Evolutionary conservation across 225 moss, liverwort and hornwort species (phyloP), one percentile per base, ranked within the genome.

Genomic region (Bryum argenteum): DNA sequence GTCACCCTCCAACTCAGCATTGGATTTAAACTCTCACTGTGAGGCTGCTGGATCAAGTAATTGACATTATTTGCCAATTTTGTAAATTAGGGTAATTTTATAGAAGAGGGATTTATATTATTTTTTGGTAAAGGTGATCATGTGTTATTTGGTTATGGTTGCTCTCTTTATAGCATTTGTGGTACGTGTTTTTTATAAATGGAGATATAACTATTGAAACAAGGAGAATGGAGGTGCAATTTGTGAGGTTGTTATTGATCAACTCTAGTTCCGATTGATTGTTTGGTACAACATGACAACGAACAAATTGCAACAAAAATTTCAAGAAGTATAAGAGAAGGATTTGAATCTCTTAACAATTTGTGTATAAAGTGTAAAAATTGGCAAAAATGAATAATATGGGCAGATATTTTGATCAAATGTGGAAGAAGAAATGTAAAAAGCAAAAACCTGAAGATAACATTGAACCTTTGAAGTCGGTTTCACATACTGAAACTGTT

Each of bases 371-470:
- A 26, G 11, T 0, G 11, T 16, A 3, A 0, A 0, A 20, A 33
- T 57, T 41, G 6, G 24, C 21, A 1, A 4, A 66, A 56, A 70
- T 74, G 68, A 75, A 75, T 21, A 75, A 75, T 0, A 61, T 68
- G 66, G 66, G 18, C 1, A 78, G 52, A 0, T 71, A 67, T 42
- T 71, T 78, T 8, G 67, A 75, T 61, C 62, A 37, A 71, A 44
- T 78, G 61, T 71, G 58, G 56, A 82, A 17, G 17, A 71, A 38
- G 13, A 67, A 20, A 2, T 18, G 6, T 58, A 71, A 20, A 0
- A 75, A 51, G 1, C 71, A 75, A 28, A 8, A 57, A 67, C 19
- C 6, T 15, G 44, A 66, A 42, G 13, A 8, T 0, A 56, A 69
- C 2, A 2, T 42, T 0, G 22, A 82, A 1, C 2, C 8, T 50